Evolutionary conservation across 108 stramenopile species (phyloP).

Genomic region (Seminavis robusta): DNA sequence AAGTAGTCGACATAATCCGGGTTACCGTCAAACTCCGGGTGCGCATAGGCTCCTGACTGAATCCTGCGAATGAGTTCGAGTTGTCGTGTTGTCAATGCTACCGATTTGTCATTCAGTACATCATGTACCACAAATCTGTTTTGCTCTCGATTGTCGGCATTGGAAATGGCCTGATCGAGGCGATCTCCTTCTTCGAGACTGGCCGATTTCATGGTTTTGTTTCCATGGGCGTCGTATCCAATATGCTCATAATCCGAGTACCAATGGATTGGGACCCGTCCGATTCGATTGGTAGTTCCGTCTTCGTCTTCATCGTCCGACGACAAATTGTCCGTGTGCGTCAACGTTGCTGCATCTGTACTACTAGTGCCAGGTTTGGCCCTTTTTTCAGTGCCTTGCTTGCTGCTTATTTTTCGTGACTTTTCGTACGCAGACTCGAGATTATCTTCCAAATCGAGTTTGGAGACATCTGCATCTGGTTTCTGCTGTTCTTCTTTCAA

Average conservation of each 20-base stretch:
- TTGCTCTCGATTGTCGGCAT: constrained; percentile 61
- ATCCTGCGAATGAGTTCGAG: constrained; percentile 92
- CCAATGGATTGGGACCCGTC: constrained; percentile 97
- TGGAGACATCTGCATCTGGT: constrained; percentile 55
- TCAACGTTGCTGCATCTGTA: constrained; percentile 38
- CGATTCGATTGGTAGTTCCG: constrained; percentile 86
- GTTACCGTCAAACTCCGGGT: constrained; percentile 92
- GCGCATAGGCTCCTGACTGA: constrained; percentile 92
- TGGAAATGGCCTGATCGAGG: constrained; percentile 70
- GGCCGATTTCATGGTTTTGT: constrained; percentile 76
- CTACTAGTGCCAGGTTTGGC: constrained; percentile 18
- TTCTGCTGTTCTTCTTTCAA: constrained; percentile 50
- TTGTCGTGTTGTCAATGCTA: constrained; percentile 86
- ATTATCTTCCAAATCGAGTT: constrained; percentile 58
- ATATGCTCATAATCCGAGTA: constrained; percentile 96
- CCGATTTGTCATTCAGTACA: constrained; percentile 89
- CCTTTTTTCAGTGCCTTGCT: constrained; percentile 20
- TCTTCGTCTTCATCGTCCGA: constrained; percentile 95
- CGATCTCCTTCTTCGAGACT: constrained; percentile 41
- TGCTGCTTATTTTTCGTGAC: constrained; percentile 51
- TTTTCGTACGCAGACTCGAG: constrained; percentile 53
- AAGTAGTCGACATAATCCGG: constrained; percentile 94
- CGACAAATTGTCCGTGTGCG: constrained; percentile 94
- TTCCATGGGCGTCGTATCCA: constrained; percentile 92
- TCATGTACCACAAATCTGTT: constrained; percentile 91